phyloP scores from a whole-genome alignment of 805 yeast species.

The Saturnispora sanitii region DNA sequence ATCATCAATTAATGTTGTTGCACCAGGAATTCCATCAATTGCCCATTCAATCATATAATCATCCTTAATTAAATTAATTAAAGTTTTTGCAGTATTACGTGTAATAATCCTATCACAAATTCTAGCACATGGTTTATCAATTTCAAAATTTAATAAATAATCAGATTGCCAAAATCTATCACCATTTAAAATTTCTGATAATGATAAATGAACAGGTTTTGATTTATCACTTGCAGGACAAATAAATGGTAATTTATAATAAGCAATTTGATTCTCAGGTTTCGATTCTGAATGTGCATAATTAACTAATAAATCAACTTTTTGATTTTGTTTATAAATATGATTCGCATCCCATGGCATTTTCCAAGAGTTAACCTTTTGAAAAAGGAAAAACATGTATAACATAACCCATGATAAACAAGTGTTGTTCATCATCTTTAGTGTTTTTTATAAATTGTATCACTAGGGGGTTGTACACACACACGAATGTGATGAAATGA shows the following conservation, averaged over 20 bases:
- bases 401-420: not conserved
- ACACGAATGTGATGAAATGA: too few relatives aligned
- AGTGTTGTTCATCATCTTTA: not conserved
- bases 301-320: slow-evolving; percentile 61
- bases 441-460: too few relatives aligned
- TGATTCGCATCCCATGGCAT: slow-evolving; percentile 28
- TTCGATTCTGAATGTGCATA: slow-evolving; percentile 72
- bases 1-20: slow-evolving; percentile 66
- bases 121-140: slow-evolving; percentile 55
- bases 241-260: slow-evolving; percentile 69
- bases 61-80: slow-evolving; percentile 50
- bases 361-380: slow-evolving; percentile 8
- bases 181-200: slow-evolving; percentile 73
- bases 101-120: slow-evolving; percentile 58
- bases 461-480: too few relatives aligned
- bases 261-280: slow-evolving; percentile 58
- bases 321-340: slow-evolving; percentile 41
- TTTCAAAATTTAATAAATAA: slow-evolving; percentile 51
- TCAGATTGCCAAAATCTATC: slow-evolving; percentile 73
- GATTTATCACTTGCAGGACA: slow-evolving; percentile 53
- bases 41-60: slow-evolving; percentile 80
- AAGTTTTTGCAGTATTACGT: slow-evolving; percentile 42
- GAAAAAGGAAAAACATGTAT: not conserved
- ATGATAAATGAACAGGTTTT: slow-evolving; percentile 55
- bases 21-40: slow-evolving; percentile 78